Evolutionary conservation across 1,139 yeast genomes (phyloP), one percentile per base, ranked within the genome.

Genomic region (Geotrichum reessii): DNA sequence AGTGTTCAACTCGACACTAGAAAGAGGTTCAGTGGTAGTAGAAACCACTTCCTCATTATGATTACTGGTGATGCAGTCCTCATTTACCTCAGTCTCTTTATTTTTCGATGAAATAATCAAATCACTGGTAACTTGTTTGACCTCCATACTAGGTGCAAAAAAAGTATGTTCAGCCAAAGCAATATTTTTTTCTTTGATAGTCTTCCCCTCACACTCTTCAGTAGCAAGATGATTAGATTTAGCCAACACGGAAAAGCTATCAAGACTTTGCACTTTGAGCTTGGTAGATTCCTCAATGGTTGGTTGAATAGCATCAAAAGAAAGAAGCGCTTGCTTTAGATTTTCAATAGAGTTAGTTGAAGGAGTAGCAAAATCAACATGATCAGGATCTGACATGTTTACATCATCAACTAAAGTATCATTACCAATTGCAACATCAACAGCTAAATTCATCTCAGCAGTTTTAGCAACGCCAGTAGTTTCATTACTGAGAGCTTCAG

Each of bases 301-400:
- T 25, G 40, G 37, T 64, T 63, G 52, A 58, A 60, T 28, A 63
- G 12, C 44, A 3, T 19, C 56, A 7, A 19, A 19, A n/a, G 19
- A 42, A 9, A 9, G 17, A 4, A 6, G 6, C 5, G 21, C n/a
- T 12, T 47, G 47, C 21, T n/a, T 44, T 22, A 22, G 14, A 14
- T 54, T 19, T 11, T 31, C 31, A 14, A 27, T 46, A 33, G 54
- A 14, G 5, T 31, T 22, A 40, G 12, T 47, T 9, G 37, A 9
- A 14, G 24, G 9, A 14, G 44, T 24, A 12, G 6, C 22, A 19
- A 24, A 27, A 12, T n/a, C 12, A 5, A 19, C 52, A 37, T 47
- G 25, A 6, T 27, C 46, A 28, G 7, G 28, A 25, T 7, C 28
- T 25, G 28, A 4, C 28, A 25, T 25, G 28, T 25, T 25, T 25